Percentiles rank a stretch among this genome's conserved stretches.
Conservation (phyloP, 2,329 filamentous ascomycete genomes). For the Capronia americana region DNA sequence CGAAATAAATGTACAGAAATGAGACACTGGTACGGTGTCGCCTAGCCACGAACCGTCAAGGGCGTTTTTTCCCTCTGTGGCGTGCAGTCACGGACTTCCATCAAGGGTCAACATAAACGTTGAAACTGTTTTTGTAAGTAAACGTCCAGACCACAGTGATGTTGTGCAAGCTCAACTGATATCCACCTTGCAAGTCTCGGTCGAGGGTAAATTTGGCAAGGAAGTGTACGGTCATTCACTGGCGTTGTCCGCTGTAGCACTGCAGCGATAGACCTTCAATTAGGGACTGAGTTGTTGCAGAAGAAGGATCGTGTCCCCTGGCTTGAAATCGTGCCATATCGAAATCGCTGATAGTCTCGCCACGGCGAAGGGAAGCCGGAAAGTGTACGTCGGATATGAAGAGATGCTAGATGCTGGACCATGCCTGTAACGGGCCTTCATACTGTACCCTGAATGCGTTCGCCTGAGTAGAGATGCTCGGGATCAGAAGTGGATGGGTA, state of each 20-base stretch:
- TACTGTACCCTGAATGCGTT: no score
- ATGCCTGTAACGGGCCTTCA: no score
- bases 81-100: not conserved
- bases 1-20: not conserved
- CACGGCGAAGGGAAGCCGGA: no score
- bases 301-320: not conserved
- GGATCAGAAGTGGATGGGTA: no score
- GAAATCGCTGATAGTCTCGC: not conserved
- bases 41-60: not conserved
- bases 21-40: not conserved
- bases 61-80: not conserved
- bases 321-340: not conserved
- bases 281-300: not conserved
- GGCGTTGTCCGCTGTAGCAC: not conserved
- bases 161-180: not conserved
- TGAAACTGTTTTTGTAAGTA: not conserved
- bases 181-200: not conserved
- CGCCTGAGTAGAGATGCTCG: no score
- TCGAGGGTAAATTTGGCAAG: not conserved
- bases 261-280: not conserved
- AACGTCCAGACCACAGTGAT: not conserved
- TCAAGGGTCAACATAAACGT: not conserved
- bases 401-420: no score
- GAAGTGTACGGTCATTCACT: not conserved
- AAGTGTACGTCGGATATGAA: no score